Evolutionary conservation across 2,329 filamentous ascomycete genomes (phyloP).

Genomic region (Fusarium xylarioides): DNA sequence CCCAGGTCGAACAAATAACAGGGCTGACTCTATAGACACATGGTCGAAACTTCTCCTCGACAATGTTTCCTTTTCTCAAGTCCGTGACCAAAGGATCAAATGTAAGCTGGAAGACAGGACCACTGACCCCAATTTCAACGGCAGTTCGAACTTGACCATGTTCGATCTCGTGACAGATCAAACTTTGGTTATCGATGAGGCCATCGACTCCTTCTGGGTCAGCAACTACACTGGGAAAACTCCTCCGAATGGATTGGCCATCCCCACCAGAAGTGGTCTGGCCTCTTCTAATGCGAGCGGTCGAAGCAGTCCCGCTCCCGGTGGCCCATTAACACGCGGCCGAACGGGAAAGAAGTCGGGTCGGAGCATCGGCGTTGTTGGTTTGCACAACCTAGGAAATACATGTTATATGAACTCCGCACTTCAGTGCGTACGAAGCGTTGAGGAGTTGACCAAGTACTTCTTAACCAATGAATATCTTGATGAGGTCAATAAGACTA

Average conservation of each 20-base stretch:
- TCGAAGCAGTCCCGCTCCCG: slow-evolving; percentile 72
- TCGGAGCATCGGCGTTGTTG: slow-evolving; percentile 78
- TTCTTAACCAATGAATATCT: slow-evolving; percentile 81
- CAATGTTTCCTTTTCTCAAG: slow-evolving; percentile 62
- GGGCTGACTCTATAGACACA: slow-evolving; percentile 40
- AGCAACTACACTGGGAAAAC: slow-evolving; percentile 56
- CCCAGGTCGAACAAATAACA: slow-evolving; percentile 43
- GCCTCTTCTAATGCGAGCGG: slow-evolving; percentile 60
- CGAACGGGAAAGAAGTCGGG: slow-evolving; percentile 75
- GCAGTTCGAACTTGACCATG: slow-evolving; percentile 70
- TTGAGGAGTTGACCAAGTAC: slow-evolving; percentile 92
- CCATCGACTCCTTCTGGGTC: slow-evolving; percentile 65
- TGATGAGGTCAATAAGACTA: slow-evolving; percentile 83
- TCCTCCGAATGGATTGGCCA: slow-evolving; percentile 49
- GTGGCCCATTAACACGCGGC: slow-evolving; percentile 73
- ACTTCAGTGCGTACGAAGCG: slow-evolving; percentile 90
- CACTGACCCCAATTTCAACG: slow-evolving; percentile 79
- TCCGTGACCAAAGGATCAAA: slow-evolving; percentile 40
- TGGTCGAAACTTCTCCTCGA: slow-evolving; percentile 57
- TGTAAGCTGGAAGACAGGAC: slow-evolving; percentile 68
- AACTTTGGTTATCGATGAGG: slow-evolving; percentile 85
- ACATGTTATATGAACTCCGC: slow-evolving; percentile 99
- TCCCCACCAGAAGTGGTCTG: slow-evolving; percentile 46
- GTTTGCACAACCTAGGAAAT: slow-evolving; percentile 90
- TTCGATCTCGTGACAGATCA: slow-evolving; percentile 77